Base-by-base conservation (phyloP, 495 filamentous ascomycete genomes). In the Trypethelium eluteriae region DNA sequence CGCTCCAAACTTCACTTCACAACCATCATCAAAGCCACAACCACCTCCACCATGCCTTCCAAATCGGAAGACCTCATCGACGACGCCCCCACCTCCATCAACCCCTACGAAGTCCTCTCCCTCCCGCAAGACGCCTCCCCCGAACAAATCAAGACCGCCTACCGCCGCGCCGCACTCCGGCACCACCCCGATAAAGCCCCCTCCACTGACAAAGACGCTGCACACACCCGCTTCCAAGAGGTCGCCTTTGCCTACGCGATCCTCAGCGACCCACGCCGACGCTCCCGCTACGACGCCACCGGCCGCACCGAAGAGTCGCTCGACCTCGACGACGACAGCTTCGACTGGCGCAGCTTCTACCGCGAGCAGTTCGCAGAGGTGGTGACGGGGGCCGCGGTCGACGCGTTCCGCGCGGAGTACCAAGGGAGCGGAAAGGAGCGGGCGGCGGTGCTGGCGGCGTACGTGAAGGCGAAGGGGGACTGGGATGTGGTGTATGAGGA, bases 171-270 rank as follows among this genome's bases (percentile, higher is more conserved):
- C 6, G 79, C 79, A 25, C 71, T 81, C 49, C 72, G 71, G 59
- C 66, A 78, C 69, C 79, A 81, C 71, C 78, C 79, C 88, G 93
- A 96, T 81, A 96, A 96, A 74, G 89, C 85, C 16, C 62, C 83
- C 53, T 78, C 82, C 1, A 81, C 84, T 41, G 75, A 84, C 41
- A 89, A 88, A 72, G 81, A 84, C 9, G 78, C 81, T 63, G 93
- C 95, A 7, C 86, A 94, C 69, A 74, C 79, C 62, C 86, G 83
- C 44, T 98, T 98, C 80, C 94, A 98, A 74, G 79, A 86, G 63
- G 86, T 98, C 70, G 94, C 93, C 10, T 93, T 97, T 68, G 93
- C 95, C 53, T 96, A 98, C 72, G 92, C 90, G 18, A 87, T 98
- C 59, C 85, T 98, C 57, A 96, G 91, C 36, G 90, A 96, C 66